Percentiles rank a stretch among this genome's conserved stretches.
These are phyloP conservation scores for Plantago major DNA, from an alignment of 257 asterid species.

Conservation along the genomic window DNA sequence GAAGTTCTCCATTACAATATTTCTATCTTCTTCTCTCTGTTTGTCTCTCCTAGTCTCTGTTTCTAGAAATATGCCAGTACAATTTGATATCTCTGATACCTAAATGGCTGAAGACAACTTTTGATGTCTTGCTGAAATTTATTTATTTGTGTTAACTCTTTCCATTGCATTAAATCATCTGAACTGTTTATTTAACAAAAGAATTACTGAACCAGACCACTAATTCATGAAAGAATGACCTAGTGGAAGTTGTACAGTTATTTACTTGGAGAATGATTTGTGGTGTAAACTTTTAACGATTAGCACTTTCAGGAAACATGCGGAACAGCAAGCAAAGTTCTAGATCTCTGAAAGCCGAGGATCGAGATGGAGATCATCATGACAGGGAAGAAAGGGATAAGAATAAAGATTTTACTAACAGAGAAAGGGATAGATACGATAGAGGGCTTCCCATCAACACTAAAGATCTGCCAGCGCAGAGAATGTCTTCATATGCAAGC, in stretches of 20 bases:
- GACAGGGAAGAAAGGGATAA: constrained; percentile 50
- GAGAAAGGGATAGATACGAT: constrained; percentile 64
- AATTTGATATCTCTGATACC: background rate
- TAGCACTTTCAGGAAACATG: constrained; percentile 47
- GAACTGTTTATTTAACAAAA: too few species aligned
- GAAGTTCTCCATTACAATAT: constrained; percentile 17
- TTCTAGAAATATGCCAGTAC: background rate
- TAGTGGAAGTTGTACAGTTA: constrained; percentile 5
- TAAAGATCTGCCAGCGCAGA: constrained; percentile 49
- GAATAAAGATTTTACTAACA: constrained; percentile 36
- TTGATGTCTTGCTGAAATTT: constrained; percentile 19
- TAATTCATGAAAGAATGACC: constrained; percentile 2
- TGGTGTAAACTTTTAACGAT: constrained; percentile 17
- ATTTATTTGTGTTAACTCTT: constrained; percentile 11
- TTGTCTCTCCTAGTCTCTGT: background rate
- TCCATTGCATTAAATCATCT: background rate
- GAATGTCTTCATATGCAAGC: constrained; percentile 47
- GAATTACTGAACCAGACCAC: background rate
- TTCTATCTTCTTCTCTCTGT: constrained; percentile 6
- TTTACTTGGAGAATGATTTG: constrained; percentile 13
- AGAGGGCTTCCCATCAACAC: constrained; percentile 38
- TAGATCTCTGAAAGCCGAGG: constrained; percentile 42
- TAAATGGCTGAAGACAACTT: constrained; percentile 15
- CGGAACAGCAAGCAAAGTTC: constrained; percentile 44
- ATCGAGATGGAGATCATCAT: constrained; percentile 46